Evolutionary conservation across 2,329 filamentous ascomycete species (phyloP).

Genomic region (Fusarium fujikuroi): DNA sequence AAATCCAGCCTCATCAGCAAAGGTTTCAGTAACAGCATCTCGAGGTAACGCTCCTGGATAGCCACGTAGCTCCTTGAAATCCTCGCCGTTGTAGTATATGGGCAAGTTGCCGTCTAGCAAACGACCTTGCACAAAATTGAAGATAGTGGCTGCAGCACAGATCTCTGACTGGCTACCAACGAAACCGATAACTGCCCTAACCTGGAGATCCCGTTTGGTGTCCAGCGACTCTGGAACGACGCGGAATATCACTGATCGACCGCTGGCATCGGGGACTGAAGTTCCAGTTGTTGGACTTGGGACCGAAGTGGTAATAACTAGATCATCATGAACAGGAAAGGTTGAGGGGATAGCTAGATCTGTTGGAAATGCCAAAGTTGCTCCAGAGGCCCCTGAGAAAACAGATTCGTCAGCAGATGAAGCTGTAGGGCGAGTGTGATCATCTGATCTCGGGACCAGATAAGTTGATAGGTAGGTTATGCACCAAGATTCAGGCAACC

Average conservation of each 20-base stretch:
- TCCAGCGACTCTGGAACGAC: neutral
- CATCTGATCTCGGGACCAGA: neutral
- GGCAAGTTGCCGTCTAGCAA: neutral
- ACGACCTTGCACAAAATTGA: neutral
- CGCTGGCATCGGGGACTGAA: neutral
- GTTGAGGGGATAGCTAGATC: neutral
- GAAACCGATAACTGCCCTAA: neutral
- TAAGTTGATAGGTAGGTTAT: conserved; percentile 9
- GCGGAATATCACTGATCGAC: neutral
- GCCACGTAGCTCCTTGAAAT: neutral
- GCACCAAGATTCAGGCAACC: neutral
- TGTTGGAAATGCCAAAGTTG: neutral
- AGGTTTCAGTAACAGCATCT: neutral
- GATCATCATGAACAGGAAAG: neutral
- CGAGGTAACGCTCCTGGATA: neutral
- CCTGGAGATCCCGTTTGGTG: neutral
- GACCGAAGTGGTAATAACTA: neutral
- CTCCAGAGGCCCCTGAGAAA: neutral
- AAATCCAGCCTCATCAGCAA: neutral
- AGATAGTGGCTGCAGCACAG: neutral
- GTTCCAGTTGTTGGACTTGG: neutral
- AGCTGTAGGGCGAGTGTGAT: neutral
- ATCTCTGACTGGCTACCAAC: neutral
- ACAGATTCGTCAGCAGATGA: neutral
- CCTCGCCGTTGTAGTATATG: neutral